phyloP scores from a whole-genome alignment of 192 early-diverging fungal species.

The Backusella tarrabulga region DNA sequence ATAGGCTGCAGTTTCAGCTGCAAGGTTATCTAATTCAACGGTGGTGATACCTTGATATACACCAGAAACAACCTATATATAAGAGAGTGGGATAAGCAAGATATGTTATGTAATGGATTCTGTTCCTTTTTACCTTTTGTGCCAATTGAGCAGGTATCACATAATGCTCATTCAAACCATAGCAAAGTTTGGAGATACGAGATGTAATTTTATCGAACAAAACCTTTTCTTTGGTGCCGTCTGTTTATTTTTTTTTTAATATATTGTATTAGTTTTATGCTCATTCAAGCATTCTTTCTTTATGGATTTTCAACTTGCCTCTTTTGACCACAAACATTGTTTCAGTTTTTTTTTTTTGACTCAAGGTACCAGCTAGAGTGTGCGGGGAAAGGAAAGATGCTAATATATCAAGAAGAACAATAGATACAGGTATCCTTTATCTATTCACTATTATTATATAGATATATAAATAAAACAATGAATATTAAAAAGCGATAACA shows the following conservation, averaged over 20 bases:
- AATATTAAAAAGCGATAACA: not conserved
- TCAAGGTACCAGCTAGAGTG: not conserved
- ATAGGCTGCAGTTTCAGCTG: conserved; percentile 90
- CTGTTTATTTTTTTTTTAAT: conserved; percentile 25
- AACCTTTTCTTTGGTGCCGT: conserved; percentile 75
- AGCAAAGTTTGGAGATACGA: conserved; percentile 91
- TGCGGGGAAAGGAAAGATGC: not conserved
- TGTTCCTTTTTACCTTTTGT: conserved; percentile 72
- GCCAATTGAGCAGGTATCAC: conserved; percentile 88
- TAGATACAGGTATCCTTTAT: not conserved
- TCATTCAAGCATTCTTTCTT: not conserved
- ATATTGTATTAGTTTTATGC: not conserved
- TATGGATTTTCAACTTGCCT: conserved; percentile 26
- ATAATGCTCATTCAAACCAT: conserved; percentile 90
- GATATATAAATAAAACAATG: not conserved
- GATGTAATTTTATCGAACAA: conserved; percentile 95
- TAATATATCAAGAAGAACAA: not conserved
- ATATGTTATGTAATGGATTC: not conserved
- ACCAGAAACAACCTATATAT: conserved; percentile 79
- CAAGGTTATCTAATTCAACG: conserved; percentile 94
- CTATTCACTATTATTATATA: not conserved
- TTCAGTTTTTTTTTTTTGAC: not conserved
- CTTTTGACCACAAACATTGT: conserved; percentile 44
- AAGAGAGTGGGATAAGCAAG: not conserved
- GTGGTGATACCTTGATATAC: conserved; percentile 98